A percentile compares a stretch with the other conserved stretches of the same genome.
These are phyloP conservation scores for Nitzschia sp. DNA, from an alignment of 108 stramenopile species.

Conservation along the genomic window DNA sequence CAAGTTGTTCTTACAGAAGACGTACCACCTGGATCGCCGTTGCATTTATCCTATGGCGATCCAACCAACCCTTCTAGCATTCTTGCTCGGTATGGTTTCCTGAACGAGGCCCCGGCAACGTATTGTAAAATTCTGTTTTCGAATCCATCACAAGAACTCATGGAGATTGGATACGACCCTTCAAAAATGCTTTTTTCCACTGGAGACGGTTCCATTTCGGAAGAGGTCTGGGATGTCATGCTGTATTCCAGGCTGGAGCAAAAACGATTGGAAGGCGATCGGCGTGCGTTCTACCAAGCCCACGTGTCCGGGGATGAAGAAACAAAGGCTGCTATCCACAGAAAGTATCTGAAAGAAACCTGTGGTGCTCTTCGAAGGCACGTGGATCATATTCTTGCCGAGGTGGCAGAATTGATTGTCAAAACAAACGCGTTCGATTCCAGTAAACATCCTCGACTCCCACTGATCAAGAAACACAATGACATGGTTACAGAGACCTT, in stretches of 20 bases:
- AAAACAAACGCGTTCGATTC: constrained; percentile 36
- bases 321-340: constrained; percentile 53
- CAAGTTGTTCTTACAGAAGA: constrained; percentile 40
- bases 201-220: constrained; percentile 53
- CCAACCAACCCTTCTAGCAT: constrained; percentile 58
- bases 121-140: constrained; percentile 54
- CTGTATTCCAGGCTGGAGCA: constrained; percentile 47
- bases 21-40: constrained; percentile 38
- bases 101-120: constrained; percentile 46
- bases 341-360: constrained; percentile 52
- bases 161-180: constrained; percentile 53
- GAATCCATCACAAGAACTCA: constrained; percentile 46
- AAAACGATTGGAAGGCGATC: constrained; percentile 33
- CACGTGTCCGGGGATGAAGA: constrained; percentile 47
- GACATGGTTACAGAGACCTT: constrained; percentile 60
- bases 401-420: constrained; percentile 34
- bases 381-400: constrained; percentile 48
- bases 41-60: constrained; percentile 50
- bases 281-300: constrained; percentile 56
- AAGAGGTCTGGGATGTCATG: constrained; percentile 60
- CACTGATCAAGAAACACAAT: constrained; percentile 62
- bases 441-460: constrained; percentile 44
- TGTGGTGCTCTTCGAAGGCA: constrained; percentile 46
- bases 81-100: constrained; percentile 60
- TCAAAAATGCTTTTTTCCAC: constrained; percentile 58